Base-by-base conservation (phyloP, 2,329 filamentous ascomycete genomes). In the Penicillium sp. region DNA sequence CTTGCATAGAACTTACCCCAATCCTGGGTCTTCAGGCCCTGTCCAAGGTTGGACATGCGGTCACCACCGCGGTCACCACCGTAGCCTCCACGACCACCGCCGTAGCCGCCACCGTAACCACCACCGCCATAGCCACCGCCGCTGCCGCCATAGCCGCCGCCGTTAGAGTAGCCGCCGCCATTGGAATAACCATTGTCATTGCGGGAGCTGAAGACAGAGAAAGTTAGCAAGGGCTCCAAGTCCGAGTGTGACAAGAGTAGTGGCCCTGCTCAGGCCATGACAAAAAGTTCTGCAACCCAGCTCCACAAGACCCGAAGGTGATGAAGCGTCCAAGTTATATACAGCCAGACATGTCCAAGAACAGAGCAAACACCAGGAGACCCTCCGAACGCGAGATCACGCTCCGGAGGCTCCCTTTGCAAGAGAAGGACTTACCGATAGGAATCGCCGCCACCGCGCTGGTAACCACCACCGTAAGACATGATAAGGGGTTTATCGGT, bases 11-110 rank as follows among this genome's bases (percentile, higher is more conserved):
- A 78, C 86, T 70, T 75, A 91, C 87, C 87, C 87, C 87, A 98
- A 55, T 83, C 78, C 67, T 95, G 93, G 64, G 85, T 82, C 76
- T 94, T 91, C 58, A 98, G 77, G 61, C 85, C 84, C 55, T 89
- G 79, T 62, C 93, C 93, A 54, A 98, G 87, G 69, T 86, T 85
- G 60, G 84, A 86, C 93, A 98, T 98, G 63, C 87, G 84, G 74
- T 98, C 93, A 70, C 91, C 90, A 57, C 57, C 59, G 45, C 61
- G 59, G 37, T 61, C 60, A 28, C 63, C 64, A 35, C 65, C 63
- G 28, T 62, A 64, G 44, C 60, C 63, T 35, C 68, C 63, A 34
- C 63, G 64, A 44, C 64, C 65, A 40, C 64, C 55, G 14, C 61
- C 57, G 22, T 60, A 55, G 41, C 63, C 65, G 44, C 64, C 57